Evolutionary conservation across 177 flowering plant genomes (phyloP), one percentile per base, ranked within the genome.

Genomic region (Vitis hybrid): DNA sequence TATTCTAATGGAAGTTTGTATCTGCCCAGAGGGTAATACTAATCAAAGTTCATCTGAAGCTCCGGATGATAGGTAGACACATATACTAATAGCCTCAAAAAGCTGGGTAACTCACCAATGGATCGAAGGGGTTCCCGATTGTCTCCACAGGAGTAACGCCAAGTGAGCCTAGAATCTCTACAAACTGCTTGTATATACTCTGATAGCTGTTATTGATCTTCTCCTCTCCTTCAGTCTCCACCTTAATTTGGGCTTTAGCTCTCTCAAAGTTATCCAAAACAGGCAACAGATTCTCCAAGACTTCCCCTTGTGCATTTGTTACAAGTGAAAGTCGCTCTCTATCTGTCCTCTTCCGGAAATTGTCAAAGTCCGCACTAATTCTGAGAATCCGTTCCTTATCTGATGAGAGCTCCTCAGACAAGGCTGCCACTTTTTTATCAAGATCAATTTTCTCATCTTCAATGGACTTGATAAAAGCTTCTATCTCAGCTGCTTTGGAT

Each of bases 211-310:
- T 87, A 55, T 75, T 87, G 62, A 95, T 84, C 78, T 91, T 93
- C 78, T 89, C 88, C 77, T 95, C 98, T 69, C 83, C 90, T 71
- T 91, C 94, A 6, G 87, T 88, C 74, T 85, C 92, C 39, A 84
- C 76, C 81, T 90, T 95, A 72, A 95, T 81, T 75, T 93, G 97
- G 54, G 81, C 39, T 81, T 86, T 95, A 29, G 98, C 99, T 73
- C 98, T 81, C 85, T 93, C 98, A 79, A 95, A 95, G 78, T 95
- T 93, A 77, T 95, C 99, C 78, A 95, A 70, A 62, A 95, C 89
- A 12, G 81, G 77, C 74, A 95, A 79, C 15, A 93, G 64, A 72
- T 65, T 87, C 83, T 95, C 99, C 26, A 91, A 74, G n/a, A 95
- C 89, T 81, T 93, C 98, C 26, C 98, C 98, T 79, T 88, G 90